Base-by-base conservation (phyloP, 1,284 basidiomycete species). In the Ustilago vetiveriae region DNA sequence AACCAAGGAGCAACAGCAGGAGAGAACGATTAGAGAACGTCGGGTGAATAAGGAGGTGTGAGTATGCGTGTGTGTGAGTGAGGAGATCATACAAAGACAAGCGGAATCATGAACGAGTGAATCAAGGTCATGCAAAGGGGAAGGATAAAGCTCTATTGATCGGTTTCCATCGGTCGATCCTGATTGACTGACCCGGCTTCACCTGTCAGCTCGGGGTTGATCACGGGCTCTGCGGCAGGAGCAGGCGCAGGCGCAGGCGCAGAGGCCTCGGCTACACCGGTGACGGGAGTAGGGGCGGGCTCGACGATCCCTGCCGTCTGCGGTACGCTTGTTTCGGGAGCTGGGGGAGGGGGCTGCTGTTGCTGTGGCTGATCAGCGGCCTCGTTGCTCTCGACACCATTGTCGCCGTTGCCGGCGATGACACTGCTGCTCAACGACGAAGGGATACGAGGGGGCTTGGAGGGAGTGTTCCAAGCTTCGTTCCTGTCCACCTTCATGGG, bases 381-480 rank as follows among this genome's bases (percentile, higher is more conserved):
- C n/a, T n/a, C n/a, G n/a, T n/a, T n/a, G n/a, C n/a, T 39, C 3
- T 45, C 19, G 22, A 17, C 37, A 10, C 8, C 36, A 19, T 24
- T 39, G 26, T 53, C 47, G 17, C 48, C 33, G 26, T 41, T 36
- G 13, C 45, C 17, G 17, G 54, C 53, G 19, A 64, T 13, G 8
- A 67, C 64, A 24, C 38, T 55, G 45, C 23, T 55, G 30, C 41
- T 32, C 23, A 60, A 33, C 22, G 43, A 29, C 32, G 52, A 60
- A 14, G 64, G 35, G 7, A 56, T 44, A 7, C 56, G 47, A 10
- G 66, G 60, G 9, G 66, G 60, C 55, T 70, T 70, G 32, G 44
- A 44, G 6, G 66, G 66, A 0, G 60, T 64, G 40, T 59, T 56
- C 66, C 66, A 70, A 6, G 48, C 49, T 10, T 46, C 47, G 32